These are phyloP conservation scores for Phialophora verrucosa DNA, from an alignment of 2,329 filamentous ascomycete genomes.

Conservation along the genomic window DNA sequence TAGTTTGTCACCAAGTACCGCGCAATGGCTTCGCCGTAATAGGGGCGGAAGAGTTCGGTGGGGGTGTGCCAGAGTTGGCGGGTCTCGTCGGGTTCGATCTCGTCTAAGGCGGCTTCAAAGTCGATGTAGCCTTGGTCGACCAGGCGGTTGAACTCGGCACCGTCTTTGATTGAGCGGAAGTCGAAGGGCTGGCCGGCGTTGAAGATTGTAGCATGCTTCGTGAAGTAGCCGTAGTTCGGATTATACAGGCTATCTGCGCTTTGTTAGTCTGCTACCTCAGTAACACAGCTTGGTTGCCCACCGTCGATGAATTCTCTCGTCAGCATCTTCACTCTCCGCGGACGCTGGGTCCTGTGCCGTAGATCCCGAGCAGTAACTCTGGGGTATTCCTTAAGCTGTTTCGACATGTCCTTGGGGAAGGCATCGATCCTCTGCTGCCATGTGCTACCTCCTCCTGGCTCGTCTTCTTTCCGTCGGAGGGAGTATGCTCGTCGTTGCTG, in stretches of 20 bases:
- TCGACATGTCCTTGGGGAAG: slow-evolving; percentile 75
- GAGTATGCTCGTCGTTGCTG: slow-evolving; percentile 47
- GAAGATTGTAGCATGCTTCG: slow-evolving; percentile 96
- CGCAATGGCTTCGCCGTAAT: slow-evolving; percentile 97
- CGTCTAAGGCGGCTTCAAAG: slow-evolving; percentile 88
- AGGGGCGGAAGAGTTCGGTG: slow-evolving; percentile 93
- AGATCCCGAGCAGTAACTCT: slow-evolving; percentile 83
- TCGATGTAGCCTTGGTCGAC: slow-evolving; percentile 81
- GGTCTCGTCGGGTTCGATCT: slow-evolving; percentile 70
- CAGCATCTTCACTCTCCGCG: slow-evolving; percentile 91
- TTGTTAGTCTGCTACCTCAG: slow-evolving; percentile 15
- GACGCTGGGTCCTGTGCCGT: slow-evolving; percentile 73
- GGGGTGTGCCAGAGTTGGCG: slow-evolving; percentile 98
- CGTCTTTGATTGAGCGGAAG: slow-evolving; percentile 80
- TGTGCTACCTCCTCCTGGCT: slow-evolving; percentile 65
- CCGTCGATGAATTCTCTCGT: slow-evolving; percentile 97
- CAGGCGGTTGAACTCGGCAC: slow-evolving; percentile 79
- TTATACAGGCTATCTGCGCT: slow-evolving; percentile 86
- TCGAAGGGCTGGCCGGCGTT: slow-evolving; percentile 88
- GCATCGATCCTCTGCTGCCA: slow-evolving; percentile 86
- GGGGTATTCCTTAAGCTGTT: slow-evolving; percentile 82
- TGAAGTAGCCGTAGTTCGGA: slow-evolving; percentile 93
- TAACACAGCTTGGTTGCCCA: slow-evolving; percentile 46
- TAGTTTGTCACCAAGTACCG: slow-evolving; percentile 96
- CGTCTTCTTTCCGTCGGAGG: slow-evolving; percentile 45